phyloP scores from a whole-genome alignment of 2,329 filamentous ascomycete species.

The Pestalotiopsis sp. region DNA sequence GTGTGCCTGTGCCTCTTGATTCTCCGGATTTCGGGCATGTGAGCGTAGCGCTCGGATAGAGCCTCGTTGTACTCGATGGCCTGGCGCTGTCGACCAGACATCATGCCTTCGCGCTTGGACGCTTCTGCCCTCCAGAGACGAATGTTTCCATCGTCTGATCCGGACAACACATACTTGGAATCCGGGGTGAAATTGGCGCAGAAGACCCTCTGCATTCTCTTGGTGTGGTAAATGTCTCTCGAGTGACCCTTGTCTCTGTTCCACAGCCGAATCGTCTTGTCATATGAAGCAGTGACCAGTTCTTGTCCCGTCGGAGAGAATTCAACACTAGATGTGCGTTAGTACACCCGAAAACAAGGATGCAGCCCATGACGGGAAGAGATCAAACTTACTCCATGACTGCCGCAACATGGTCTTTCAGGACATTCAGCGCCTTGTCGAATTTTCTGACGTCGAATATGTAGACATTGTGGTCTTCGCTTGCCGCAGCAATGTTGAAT shows the following conservation, averaged over 20 bases:
- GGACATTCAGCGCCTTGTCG: conserved; percentile 82
- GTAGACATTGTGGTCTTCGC: conserved; percentile 89
- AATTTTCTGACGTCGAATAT: conserved; percentile 95
- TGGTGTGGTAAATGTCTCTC: conserved; percentile 94
- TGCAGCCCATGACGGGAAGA: background rate
- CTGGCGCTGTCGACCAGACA: conserved; percentile 81
- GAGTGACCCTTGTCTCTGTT: conserved; percentile 79
- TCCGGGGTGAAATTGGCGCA: conserved; percentile 60
- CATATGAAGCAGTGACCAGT: conserved; percentile 85
- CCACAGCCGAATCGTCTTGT: conserved; percentile 87
- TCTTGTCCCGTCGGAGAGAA: conserved; percentile 95
- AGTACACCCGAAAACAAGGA: background rate
- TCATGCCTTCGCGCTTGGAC: conserved; percentile 80
- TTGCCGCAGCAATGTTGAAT: conserved; percentile 91
- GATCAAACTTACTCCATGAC: conserved; percentile 71
- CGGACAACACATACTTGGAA: conserved; percentile 84
- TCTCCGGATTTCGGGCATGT: conserved; percentile 94
- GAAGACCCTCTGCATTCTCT: conserved; percentile 58
- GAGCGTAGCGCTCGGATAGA: conserved; percentile 79
- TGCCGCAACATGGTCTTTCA: conserved; percentile 64
- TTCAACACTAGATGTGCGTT: conserved; percentile 57
- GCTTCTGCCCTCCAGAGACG: conserved; percentile 89
- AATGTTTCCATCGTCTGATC: conserved; percentile 82
- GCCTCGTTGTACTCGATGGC: conserved; percentile 91
- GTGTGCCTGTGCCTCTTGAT: conserved; percentile 91